Base-by-base conservation (phyloP, 106 monocot species). In the Apostasia shenzhenica region DNA sequence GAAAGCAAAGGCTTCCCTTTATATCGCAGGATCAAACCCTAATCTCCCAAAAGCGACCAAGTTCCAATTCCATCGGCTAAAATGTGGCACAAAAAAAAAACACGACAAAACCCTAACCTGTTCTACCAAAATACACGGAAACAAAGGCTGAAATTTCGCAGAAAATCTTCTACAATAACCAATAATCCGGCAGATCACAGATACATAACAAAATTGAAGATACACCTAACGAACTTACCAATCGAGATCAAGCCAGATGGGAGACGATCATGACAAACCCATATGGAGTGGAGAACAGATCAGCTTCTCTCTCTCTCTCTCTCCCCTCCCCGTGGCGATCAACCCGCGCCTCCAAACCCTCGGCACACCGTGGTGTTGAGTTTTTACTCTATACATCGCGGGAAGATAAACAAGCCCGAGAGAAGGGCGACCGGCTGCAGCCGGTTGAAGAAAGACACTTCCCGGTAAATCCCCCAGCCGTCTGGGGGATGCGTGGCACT, bases 281-380 rank as follows among this genome's bases (percentile, higher is more conserved):
- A 46, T 26, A 65, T 47, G 37, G 65, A 65, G 0, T 2, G 48
- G 2, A 11, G 8, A 14, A 26, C 14, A 0, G 6, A 49, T 26
- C 47, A 49, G 48, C 14, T 12, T 12, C 9, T 65, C n/a, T 65
- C 63, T 47, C 48, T 48, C 46, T 12, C 7, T 65, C 13, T 48
- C 26, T 8, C 65, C 26, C 6, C 65, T 48, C 45, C 48, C 65
- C 48, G 48, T 48, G 65, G 65, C 68, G 42, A 68, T 41, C 54
- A 39, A 4, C 37, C 14, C 41, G 54, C 14, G 41, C 42, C 4
- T 13, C 43, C 39, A 26, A 7, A 1, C 6, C 41, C 3, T 53
- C n/a, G 12, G 42, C 4, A 1, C 5, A 1, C 5, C 13, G 45
- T 13, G 26, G 65, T 14, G 14, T 12, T 37, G 46, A 7, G 5